phyloP scores from a whole-genome alignment of 1,139 yeast species.

The Suhomyces bokatorum region DNA sequence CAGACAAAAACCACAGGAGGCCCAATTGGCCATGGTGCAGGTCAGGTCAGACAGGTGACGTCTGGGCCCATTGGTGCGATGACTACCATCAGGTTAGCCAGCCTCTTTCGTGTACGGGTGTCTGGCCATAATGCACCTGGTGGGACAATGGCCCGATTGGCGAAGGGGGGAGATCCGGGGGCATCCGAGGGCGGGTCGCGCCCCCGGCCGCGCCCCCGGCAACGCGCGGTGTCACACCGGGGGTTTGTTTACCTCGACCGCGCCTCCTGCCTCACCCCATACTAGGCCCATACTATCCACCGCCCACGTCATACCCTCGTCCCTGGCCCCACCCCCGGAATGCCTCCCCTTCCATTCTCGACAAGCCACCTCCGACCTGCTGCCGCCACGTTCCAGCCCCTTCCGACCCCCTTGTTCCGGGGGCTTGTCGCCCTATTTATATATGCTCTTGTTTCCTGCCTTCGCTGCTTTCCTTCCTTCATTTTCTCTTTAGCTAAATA shows the following conservation, averaged over 20 bases:
- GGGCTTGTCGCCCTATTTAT: not conserved
- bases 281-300: too few species aligned
- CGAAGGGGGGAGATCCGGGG: not conserved
- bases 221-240: not conserved
- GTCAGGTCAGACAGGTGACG: too few species aligned
- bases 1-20: too few species aligned
- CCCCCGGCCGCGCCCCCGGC: not conserved
- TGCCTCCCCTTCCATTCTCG: not conserved
- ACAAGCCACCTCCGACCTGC: not conserved
- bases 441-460: conserved; percentile 1
- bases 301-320: not conserved
- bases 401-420: conserved; percentile 1
- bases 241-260: conserved; percentile 1
- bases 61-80: too few species aligned
- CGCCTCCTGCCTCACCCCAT: not conserved
- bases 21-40: too few species aligned
- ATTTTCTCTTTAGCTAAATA: conserved; percentile 5
- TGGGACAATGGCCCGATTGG: not conserved
- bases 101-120: too few species aligned
- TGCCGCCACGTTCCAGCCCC: not conserved
- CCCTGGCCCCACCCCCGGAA: not conserved
- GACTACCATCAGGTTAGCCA: too few species aligned
- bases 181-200: conserved; percentile 1
- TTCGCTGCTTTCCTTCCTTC: not conserved
- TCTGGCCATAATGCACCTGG: not conserved